These are phyloP conservation scores for Apocynum venetum DNA, from an alignment of 257 asterid species.

Conservation along the genomic window DNA sequence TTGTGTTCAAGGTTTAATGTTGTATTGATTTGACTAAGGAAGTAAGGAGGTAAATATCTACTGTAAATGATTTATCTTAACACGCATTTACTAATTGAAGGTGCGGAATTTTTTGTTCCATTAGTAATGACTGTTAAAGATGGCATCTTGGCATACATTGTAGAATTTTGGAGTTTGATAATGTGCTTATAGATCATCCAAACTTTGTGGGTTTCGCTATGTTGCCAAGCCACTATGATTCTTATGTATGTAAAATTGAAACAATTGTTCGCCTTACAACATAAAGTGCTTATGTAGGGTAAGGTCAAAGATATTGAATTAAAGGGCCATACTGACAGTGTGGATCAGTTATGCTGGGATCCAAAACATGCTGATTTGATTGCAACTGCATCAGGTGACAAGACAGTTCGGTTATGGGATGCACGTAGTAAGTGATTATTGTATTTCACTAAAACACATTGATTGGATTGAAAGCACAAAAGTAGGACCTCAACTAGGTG, in stretches of 20 bases:
- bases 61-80: background rate
- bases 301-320: slow-evolving; percentile 89
- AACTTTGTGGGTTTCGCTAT: background rate
- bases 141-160: background rate
- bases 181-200: background rate
- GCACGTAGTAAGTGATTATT: slow-evolving; percentile 77
- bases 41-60: background rate
- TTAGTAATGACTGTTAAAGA: background rate
- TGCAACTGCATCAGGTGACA: slow-evolving; percentile 98
- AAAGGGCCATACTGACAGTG: slow-evolving; percentile 95
- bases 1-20: background rate
- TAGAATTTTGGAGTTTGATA: background rate
- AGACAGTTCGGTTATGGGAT: slow-evolving; percentile 98
- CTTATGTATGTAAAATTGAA: too few relatives aligned
- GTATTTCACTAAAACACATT: background rate
- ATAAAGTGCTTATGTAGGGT: slow-evolving; percentile 40
- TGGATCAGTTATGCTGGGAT: slow-evolving; percentile 99
- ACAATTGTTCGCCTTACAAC: background rate
- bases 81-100: background rate
- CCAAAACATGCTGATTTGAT: slow-evolving; percentile 94
- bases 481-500: background rate
- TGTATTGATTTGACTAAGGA: background rate
- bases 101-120: background rate
- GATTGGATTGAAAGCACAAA: background rate
- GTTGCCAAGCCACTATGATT: background rate